A percentile compares a stretch with the other conserved stretches of the same genome.
Conservation (phyloP, 371 early-diverging fungal genomes). For the Mucor saturninus region DNA sequence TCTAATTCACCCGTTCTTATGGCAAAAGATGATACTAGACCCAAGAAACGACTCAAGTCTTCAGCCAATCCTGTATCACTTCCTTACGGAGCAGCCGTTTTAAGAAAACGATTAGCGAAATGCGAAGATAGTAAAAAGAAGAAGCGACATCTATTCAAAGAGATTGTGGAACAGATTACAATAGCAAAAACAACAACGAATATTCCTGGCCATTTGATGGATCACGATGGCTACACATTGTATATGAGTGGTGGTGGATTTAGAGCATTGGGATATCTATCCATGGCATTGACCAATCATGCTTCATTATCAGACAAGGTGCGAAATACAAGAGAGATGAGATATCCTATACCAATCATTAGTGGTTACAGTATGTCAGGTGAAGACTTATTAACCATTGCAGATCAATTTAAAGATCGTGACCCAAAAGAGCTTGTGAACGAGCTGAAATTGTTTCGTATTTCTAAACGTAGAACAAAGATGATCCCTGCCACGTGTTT, state of each 20-base stretch:
- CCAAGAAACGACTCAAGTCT: slow-evolving; percentile 17
- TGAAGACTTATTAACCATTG: slow-evolving; percentile 31
- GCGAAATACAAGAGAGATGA: not conserved
- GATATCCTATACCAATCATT: slow-evolving; percentile 58
- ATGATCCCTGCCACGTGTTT: slow-evolving; percentile 58
- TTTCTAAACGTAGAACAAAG: slow-evolving; percentile 54
- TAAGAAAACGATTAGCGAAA: slow-evolving; percentile 32
- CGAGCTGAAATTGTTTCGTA: slow-evolving; percentile 44
- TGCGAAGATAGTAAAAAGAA: slow-evolving; percentile 7
- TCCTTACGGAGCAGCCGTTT: slow-evolving; percentile 56
- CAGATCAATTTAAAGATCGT: slow-evolving; percentile 30
- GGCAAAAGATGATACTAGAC: slow-evolving; percentile 17
- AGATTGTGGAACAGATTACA: slow-evolving; percentile 19
- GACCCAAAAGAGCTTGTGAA: slow-evolving; percentile 28
- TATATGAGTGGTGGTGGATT: slow-evolving; percentile 63
- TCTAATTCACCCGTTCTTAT: not conserved
- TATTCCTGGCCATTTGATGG: slow-evolving; percentile 23
- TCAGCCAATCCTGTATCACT: slow-evolving; percentile 45
- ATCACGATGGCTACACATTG: slow-evolving; percentile 42
- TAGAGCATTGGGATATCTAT: slow-evolving; percentile 52
- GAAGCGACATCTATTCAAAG: slow-evolving; percentile 9
- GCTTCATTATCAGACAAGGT: not conserved
- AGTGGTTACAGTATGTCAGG: slow-evolving; percentile 52
- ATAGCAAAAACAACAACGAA: slow-evolving; percentile 17
- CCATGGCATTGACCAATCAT: slow-evolving; percentile 38